Conservation (phyloP, 2,329 filamentous ascomycete species). For the Hypoxylon sp. region DNA sequence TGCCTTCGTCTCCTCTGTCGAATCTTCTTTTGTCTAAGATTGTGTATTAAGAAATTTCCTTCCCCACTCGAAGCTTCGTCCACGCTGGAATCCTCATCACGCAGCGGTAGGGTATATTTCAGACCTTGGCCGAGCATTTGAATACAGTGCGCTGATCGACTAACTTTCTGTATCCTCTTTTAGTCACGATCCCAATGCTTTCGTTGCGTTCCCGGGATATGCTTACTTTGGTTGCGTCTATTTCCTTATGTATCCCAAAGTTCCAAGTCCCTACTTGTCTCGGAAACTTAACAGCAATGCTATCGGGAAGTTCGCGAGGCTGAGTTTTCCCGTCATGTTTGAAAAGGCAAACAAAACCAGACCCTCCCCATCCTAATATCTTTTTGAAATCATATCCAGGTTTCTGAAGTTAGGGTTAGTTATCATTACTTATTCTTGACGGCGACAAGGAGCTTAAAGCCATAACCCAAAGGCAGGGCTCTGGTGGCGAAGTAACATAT, state of each 20-base stretch:
- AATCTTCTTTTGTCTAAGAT: not conserved
- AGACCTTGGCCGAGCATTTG: constrained; percentile 32
- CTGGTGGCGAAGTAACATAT: not conserved
- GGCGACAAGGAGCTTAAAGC: not conserved
- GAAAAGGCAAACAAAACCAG: constrained; percentile 17
- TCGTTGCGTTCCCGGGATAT: no score
- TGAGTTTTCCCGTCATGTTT: not conserved
- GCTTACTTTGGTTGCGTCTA: constrained; percentile 13
- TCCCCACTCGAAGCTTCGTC: constrained; percentile 40
- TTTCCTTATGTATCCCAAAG: not conserved
- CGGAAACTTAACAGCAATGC: constrained; percentile 38
- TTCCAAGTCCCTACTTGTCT: no score
- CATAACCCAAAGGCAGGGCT: not conserved
- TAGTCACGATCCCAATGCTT: constrained; percentile 9
- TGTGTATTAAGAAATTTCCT: no score
- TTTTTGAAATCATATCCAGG: not conserved
- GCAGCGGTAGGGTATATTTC: not conserved
- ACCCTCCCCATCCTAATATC: constrained; percentile 13
- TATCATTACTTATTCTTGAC: not conserved
- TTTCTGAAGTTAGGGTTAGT: not conserved
- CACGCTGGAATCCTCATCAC: constrained; percentile 36
- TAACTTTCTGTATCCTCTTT: constrained; percentile 40
- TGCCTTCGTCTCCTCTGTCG: not conserved
- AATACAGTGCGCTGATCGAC: constrained; percentile 42
- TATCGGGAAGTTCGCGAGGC: not conserved